These are phyloP conservation scores for Adansonia madagascariensis DNA, from an alignment of 441 rosid species.

Conservation along the genomic window DNA sequence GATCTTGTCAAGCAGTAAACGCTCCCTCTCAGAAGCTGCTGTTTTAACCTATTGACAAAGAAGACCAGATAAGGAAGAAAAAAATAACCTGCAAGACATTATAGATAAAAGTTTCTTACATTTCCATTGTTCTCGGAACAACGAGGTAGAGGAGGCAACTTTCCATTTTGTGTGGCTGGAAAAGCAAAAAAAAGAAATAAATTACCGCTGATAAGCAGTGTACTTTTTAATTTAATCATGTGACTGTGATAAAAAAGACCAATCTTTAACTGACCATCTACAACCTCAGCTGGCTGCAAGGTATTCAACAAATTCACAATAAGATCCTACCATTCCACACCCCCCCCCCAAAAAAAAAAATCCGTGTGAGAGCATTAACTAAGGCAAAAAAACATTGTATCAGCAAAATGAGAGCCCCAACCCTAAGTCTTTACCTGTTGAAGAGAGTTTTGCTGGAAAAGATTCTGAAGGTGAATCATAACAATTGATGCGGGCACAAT, in stretches of 20 bases:
- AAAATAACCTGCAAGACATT: background rate
- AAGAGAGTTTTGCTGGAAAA: slow-evolving; percentile 80
- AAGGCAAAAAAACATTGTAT: slow-evolving; percentile 13
- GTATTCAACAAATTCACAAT: slow-evolving; percentile 63
- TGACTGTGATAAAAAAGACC: slow-evolving; percentile 1
- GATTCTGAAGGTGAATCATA: slow-evolving; percentile 86
- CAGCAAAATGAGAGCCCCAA: slow-evolving; percentile 18
- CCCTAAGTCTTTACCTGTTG: slow-evolving; percentile 68
- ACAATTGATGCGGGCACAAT: slow-evolving; percentile 48
- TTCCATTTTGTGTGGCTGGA: slow-evolving; percentile 80
- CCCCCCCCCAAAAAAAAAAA: background rate
- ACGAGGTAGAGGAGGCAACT: slow-evolving; percentile 73
- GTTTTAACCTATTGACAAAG: slow-evolving; percentile 60
- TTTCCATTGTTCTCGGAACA: slow-evolving; percentile 73
- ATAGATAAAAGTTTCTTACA: slow-evolving; percentile 47
- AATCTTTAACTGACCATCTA: slow-evolving; percentile 62
- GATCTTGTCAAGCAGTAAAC: slow-evolving; percentile 60
- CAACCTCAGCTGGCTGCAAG: slow-evolving; percentile 62
- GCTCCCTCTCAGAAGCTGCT: slow-evolving; percentile 74
- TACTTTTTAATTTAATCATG: background rate
- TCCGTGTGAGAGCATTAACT: slow-evolving; percentile 18
- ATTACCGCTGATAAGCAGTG: slow-evolving; percentile 15
- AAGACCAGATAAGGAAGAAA: slow-evolving; percentile 17
- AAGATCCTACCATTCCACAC: slow-evolving; percentile 61
- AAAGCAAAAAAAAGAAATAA: slow-evolving; percentile 19